These are phyloP conservation scores for Paramecium octaurelia DNA, from an alignment of 73 alveolate genomes.

Conservation along the genomic window DNA sequence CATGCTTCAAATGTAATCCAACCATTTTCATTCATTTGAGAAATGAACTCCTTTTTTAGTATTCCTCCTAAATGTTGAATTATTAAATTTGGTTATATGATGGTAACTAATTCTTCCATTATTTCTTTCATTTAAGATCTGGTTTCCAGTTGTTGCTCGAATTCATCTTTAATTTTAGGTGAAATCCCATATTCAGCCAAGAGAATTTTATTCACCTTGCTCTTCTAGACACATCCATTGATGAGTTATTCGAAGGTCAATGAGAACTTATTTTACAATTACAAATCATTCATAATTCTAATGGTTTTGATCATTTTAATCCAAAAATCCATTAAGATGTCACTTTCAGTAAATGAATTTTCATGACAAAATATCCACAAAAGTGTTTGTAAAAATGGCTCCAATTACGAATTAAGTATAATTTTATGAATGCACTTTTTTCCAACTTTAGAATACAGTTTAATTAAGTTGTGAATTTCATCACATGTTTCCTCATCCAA, in stretches of 20 bases:
- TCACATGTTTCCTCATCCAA: slow-evolving; percentile 1
- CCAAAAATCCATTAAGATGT: background rate
- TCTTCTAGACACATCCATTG: background rate
- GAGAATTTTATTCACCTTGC: background rate
- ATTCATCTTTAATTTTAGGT: background rate
- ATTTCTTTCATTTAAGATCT: slow-evolving; percentile 15
- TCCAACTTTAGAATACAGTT: background rate
- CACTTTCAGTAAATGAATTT: background rate
- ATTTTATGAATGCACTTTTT: background rate
- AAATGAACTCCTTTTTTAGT: background rate
- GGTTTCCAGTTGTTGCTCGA: background rate
- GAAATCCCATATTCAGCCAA: background rate
- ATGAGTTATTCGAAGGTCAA: background rate
- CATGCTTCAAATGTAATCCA: slow-evolving; percentile 12
- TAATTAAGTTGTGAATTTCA: background rate
- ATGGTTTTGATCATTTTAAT: slow-evolving; percentile 17
- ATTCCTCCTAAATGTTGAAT: background rate
- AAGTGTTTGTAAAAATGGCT: background rate
- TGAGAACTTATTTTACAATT: background rate
- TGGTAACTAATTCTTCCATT: background rate
- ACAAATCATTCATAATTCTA: background rate
- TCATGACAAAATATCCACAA: background rate
- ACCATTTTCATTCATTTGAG: background rate
- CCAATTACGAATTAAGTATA: background rate
- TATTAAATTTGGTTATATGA: background rate